Percentiles rank a stretch among this genome's conserved stretches.
Conservation (phyloP, 257 asterid genomes). For the Voacanga thouarsii region DNA sequence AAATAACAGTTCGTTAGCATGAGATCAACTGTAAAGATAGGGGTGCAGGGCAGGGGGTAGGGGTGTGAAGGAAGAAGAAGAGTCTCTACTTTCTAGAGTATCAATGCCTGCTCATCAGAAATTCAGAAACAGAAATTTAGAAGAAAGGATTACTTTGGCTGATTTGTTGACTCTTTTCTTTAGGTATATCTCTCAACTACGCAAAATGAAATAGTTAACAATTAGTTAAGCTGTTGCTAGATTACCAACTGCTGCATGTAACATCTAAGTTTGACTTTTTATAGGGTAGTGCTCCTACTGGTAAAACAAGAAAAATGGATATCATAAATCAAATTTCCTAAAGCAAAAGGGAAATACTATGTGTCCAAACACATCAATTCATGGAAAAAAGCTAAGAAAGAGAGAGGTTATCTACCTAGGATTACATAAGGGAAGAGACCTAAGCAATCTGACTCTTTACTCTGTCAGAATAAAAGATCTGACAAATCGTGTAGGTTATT, state of each 20-base stretch:
- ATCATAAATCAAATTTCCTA: no score
- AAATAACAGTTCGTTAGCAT: background rate
- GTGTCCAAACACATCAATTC: no score
- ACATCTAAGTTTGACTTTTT: background rate
- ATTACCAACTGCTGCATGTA: slow-evolving; percentile 10
- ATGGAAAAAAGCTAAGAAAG: no score
- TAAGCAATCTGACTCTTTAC: no score
- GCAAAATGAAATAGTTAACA: background rate
- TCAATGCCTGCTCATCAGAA: background rate
- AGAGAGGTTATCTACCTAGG: no score
- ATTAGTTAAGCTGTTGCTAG: slow-evolving; percentile 7
- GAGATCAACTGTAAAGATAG: background rate
- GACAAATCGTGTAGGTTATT: no score
- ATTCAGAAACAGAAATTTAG: background rate
- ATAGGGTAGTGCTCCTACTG: no score
- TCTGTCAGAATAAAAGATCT: no score
- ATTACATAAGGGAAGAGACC: no score
- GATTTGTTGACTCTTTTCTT: slow-evolving; percentile 24
- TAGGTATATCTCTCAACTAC: slow-evolving; percentile 27
- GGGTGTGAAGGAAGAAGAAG: background rate
- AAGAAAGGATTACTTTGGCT: background rate
- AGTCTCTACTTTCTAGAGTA: background rate
- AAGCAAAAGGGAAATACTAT: no score
- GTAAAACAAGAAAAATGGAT: no score
- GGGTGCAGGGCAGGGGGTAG: no score